A percentile compares a stretch with the other conserved stretches of the same genome.
Evolutionary conservation across 805 yeast genomes (phyloP).

Genomic region (Candida loeiensis): DNA sequence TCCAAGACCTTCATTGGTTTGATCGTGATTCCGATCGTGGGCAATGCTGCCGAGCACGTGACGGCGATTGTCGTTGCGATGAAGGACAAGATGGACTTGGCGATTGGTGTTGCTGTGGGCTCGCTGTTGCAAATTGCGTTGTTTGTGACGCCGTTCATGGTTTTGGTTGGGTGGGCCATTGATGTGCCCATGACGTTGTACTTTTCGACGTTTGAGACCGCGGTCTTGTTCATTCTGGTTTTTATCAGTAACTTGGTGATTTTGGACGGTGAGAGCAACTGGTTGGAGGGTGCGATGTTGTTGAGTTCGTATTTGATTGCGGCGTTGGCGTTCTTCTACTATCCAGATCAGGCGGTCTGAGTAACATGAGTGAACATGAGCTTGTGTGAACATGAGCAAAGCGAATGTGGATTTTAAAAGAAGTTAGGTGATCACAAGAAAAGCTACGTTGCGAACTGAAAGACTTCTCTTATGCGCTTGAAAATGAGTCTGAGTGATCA

Average conservation of each 20-base stretch:
- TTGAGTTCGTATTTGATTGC: constrained; percentile 81
- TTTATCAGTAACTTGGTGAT: constrained; percentile 83
- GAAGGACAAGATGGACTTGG: constrained; percentile 96
- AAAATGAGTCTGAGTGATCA: too few species aligned
- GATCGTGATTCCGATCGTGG: constrained; percentile 92
- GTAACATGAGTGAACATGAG: not conserved
- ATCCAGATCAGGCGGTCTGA: constrained; percentile 50
- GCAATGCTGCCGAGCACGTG: constrained; percentile 98
- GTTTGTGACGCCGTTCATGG: constrained; percentile 94
- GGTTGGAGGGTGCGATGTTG: constrained; percentile 96
- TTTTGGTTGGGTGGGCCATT: constrained; percentile 86
- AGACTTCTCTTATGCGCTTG: too few species aligned
- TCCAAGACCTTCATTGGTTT: constrained; percentile 95
- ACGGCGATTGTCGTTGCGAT: constrained; percentile 93
- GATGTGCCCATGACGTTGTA: constrained; percentile 90
- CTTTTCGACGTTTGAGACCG: constrained; percentile 92
- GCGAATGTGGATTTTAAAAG: too few species aligned
- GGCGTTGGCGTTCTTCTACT: constrained; percentile 85
- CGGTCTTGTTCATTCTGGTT: constrained; percentile 84
- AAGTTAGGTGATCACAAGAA: too few species aligned
- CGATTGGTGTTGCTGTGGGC: constrained; percentile 95
- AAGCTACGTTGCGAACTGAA: too few species aligned
- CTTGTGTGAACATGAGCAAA: too few species aligned
- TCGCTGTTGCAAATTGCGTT: constrained; percentile 93
- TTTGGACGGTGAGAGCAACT: constrained; percentile 91